Evolutionary conservation across 2,329 filamentous ascomycete genomes (phyloP).

Genomic region (Sarocladium kiliense): DNA sequence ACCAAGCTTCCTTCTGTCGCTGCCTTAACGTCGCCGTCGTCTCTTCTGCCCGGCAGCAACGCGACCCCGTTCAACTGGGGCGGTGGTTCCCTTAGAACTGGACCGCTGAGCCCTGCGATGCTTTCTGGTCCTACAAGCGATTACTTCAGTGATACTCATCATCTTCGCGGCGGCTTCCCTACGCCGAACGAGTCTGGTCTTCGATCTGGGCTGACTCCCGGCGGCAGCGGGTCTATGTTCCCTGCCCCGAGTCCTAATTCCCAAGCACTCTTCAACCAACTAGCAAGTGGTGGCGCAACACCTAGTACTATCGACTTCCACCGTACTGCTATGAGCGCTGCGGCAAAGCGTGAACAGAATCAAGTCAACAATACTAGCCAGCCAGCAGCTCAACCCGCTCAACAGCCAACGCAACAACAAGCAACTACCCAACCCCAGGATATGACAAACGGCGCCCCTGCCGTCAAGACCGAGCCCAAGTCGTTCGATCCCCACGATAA

Average conservation of each 20-base stretch:
- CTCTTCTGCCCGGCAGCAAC: slow-evolving; percentile 68
- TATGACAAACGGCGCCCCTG: slow-evolving; percentile 31
- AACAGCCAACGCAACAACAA: slow-evolving; percentile 18
- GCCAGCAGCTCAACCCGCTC: slow-evolving; percentile 21
- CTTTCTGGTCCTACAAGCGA: slow-evolving; percentile 80
- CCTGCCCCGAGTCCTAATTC: slow-evolving; percentile 84
- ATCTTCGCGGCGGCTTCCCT: slow-evolving; percentile 76
- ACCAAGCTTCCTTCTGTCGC: slow-evolving; percentile 85
- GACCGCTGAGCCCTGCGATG: slow-evolving; percentile 95
- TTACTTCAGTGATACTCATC: slow-evolving; percentile 80
- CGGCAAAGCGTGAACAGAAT: slow-evolving; percentile 52
- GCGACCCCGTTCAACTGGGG: slow-evolving; percentile 75
- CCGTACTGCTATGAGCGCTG: slow-evolving; percentile 80
- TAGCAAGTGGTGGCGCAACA: slow-evolving; percentile 77
- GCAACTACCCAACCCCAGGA: slow-evolving; percentile 49
- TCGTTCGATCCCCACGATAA: slow-evolving; percentile 84
- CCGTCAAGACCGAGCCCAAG: slow-evolving; percentile 44
- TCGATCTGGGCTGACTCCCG: slow-evolving; percentile 85
- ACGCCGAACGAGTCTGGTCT: slow-evolving; percentile 96
- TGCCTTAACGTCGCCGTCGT: slow-evolving; percentile 82
- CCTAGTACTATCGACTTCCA: slow-evolving; percentile 93
- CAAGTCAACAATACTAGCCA: slow-evolving; percentile 26
- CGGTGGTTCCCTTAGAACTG: slow-evolving; percentile 79
- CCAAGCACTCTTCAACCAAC: slow-evolving; percentile 72
- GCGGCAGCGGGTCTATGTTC: slow-evolving; percentile 96